Evolutionary conservation across 1,284 basidiomycete genomes (phyloP).

Genomic region (Cryptococcus sp.): DNA sequence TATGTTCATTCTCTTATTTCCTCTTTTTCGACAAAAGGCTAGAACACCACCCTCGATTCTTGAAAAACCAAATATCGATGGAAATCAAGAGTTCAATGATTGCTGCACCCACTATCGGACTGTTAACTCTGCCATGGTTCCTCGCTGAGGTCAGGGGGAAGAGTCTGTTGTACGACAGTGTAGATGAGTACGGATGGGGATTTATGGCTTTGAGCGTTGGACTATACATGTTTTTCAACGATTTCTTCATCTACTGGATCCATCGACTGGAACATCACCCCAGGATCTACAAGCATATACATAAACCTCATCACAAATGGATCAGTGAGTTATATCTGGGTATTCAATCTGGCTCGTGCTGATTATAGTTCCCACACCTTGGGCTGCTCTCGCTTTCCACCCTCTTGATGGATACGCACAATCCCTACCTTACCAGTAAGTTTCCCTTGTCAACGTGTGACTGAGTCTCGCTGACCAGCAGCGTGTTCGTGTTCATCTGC

Average conservation of each 20-base stretch:
- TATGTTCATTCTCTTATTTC: constrained; percentile 76
- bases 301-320: constrained; percentile 99
- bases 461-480: constrained; percentile 4
- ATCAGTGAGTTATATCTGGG: constrained; percentile 59
- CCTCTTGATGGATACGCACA: constrained; percentile 91
- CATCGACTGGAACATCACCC: constrained; percentile 90
- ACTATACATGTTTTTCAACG: constrained; percentile 85
- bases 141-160: constrained; percentile 85
- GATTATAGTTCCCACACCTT: constrained; percentile 85
- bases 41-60: constrained; percentile 90
- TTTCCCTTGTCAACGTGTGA: not conserved
- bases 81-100: constrained; percentile 76
- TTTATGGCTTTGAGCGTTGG: constrained; percentile 44
- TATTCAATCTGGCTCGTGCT: not conserved
- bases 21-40: constrained; percentile 94
- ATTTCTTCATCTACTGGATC: constrained; percentile 89
- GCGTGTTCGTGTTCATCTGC: constrained; percentile 81
- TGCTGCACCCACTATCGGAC: constrained; percentile 74
- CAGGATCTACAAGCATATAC: constrained; percentile 78
- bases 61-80: constrained; percentile 72
- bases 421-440: constrained; percentile 82
- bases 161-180: constrained; percentile 70
- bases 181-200: constrained; percentile 57
- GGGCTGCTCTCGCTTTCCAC: constrained; percentile 96
- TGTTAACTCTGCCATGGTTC: constrained; percentile 91